Evolutionary conservation across 805 yeast species (phyloP), one percentile per base, ranked within the genome.

Genomic region (Danielozyma ontarioensis): DNA sequence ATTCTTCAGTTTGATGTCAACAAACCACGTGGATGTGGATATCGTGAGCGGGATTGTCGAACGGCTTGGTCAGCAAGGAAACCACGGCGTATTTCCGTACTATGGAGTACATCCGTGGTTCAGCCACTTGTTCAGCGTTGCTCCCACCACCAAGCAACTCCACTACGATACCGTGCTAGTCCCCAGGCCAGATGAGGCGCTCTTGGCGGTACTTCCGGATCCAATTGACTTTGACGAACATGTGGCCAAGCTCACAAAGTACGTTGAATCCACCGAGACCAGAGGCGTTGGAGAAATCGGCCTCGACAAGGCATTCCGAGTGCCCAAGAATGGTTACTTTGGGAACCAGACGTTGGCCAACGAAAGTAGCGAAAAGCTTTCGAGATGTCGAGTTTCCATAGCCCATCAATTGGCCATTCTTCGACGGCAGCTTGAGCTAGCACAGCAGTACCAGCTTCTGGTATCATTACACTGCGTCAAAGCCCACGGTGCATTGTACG

Each of bases 61-160:
- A 4, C 4, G 12, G 13, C 19, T 49, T 17, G 42, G 38, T 27
- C 18, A 13, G 7, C 11, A 40, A 37, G 27, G 29, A 13, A 19
- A 34, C 15, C 36, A 45, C 7, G 27, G 32, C 3, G 40, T 70
- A 1, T 51, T 61, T 6, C 74, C 81, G 0, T 72, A 74, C 25
- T 73, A 75, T 48, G 95, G 97, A 0, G 63, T 87, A 1, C 98
- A 90, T 56, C 98, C 98, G 0, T 90, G 97, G 97, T 89, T 75
- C 48, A 59, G 78, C 3, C 95, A 89, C 53, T 42, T 80, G 13
- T 81, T 76, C 41, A 60, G 72, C 2, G 46, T 57, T n/a, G 52
- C 45, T 1, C 38, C 44, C 0, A 13, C 13, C 3, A 40, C 10
- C n/a, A 80, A 79, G 44, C 13, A 26, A 13, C 49, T 40, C 3